A percentile compares a stretch with the other conserved stretches of the same genome.
phyloP scores from a whole-genome alignment of 306 rosid species.

The Hylodesmum podocarpum region DNA sequence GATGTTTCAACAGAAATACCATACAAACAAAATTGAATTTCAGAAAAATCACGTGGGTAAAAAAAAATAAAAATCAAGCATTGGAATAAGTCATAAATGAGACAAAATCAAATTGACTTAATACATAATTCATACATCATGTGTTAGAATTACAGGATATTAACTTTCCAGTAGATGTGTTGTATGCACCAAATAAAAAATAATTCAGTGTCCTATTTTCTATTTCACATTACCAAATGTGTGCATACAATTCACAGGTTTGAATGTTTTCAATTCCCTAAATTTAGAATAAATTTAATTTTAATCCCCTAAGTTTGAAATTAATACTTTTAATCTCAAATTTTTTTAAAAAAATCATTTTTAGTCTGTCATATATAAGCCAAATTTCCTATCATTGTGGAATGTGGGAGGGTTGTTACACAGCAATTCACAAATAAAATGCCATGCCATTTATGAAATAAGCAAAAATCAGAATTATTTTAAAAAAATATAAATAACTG shows the following conservation, averaged over 20 bases:
- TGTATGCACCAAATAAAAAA: no score
- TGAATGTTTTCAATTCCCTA: no score
- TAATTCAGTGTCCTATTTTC: not conserved
- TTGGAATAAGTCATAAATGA: not conserved
- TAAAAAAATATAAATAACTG: not conserved
- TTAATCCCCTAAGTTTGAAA: no score
- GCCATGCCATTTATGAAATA: not conserved
- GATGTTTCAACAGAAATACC: not conserved
- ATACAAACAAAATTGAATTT: not conserved
- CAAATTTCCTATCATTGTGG: no score
- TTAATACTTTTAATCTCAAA: no score
- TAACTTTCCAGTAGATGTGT: no score
- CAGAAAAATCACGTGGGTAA: not conserved
- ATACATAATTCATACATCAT: not conserved
- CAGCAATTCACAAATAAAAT: not conserved
- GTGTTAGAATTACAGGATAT: no score
- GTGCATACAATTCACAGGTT: not conserved
- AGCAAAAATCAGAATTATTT: constrained; percentile 20
- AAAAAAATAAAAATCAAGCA: not conserved
- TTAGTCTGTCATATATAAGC: no score
- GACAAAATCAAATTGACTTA: not conserved
- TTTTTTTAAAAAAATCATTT: no score
- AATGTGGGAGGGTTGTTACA: not conserved
- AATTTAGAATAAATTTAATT: no score
- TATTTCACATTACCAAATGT: not conserved